Evolutionary conservation across 2,329 filamentous ascomycete species (phyloP).

Genomic region (Trichoderma aggressivum): DNA sequence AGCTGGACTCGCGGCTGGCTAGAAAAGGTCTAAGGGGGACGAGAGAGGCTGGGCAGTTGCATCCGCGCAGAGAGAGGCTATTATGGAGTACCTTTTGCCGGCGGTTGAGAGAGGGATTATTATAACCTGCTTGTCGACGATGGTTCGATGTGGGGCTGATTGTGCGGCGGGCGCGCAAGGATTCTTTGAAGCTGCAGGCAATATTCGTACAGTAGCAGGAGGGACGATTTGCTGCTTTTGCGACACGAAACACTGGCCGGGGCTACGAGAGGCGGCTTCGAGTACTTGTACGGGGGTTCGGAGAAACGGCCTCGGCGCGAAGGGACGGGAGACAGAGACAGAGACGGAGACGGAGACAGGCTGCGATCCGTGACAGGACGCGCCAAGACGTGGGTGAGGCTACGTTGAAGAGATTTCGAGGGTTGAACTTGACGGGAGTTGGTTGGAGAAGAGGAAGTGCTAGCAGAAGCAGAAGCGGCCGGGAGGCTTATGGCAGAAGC

Average conservation of each 20-base stretch:
- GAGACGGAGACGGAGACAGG: neutral
- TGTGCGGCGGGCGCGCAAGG: slow-evolving; percentile 10
- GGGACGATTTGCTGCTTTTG: neutral
- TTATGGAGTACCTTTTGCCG: slow-evolving; percentile 12
- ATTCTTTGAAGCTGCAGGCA: slow-evolving; percentile 15
- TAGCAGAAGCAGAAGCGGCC: slow-evolving; percentile 5
- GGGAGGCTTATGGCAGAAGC: slow-evolving; percentile 12
- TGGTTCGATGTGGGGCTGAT: slow-evolving; percentile 18
- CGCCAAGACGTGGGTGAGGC: neutral
- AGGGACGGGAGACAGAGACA: neutral
- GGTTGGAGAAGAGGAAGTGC: slow-evolving; percentile 15
- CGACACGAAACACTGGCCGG: neutral
- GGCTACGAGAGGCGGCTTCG: slow-evolving; percentile 4
- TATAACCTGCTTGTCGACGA: slow-evolving; percentile 12
- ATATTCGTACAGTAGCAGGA: neutral
- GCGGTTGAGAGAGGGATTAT: slow-evolving; percentile 8
- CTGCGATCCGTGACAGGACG: neutral
- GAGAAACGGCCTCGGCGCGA: neutral
- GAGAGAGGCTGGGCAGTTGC: slow-evolving; percentile 3
- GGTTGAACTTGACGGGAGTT: neutral
- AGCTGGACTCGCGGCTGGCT: slow-evolving; percentile 11
- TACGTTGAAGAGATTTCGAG: slow-evolving; percentile 1
- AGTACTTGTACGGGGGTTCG: neutral
- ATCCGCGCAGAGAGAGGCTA: slow-evolving; percentile 14
- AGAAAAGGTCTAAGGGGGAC: neutral